Evolutionary conservation across 2,329 filamentous ascomycete species (phyloP), one percentile per base, ranked within the genome.

Genomic region (Neofusicoccum sp.): DNA sequence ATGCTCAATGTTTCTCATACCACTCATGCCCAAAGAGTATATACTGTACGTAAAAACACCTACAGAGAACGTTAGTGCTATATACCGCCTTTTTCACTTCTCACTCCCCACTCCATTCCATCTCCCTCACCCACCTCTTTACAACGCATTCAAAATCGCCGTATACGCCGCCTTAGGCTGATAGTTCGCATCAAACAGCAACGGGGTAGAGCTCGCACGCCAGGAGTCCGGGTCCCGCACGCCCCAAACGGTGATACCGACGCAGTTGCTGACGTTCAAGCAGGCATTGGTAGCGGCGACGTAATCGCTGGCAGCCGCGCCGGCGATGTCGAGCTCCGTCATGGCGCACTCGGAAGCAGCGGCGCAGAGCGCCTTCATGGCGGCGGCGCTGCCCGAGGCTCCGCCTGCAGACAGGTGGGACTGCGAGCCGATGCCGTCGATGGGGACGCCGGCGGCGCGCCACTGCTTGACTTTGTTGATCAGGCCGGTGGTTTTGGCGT

Each of bases 321-420:
- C 76, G 54, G 81, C 80, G 67, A 91, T 89, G 68, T 91, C 88
- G 24, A 89, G 79, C 75, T 89, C 86, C 1, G 86, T 89, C 51
- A 89, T 79, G 5, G 86, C 86, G 33, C 87, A 80, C 68, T 89
- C 85, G 16, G 78, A 71, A 12, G 79, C 81, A 5, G 80, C 76
- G 9, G 69, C 73, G 33, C 82, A 84, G 16, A 88, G 78, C 0
- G 76, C 75, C 66, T 80, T 75, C 61, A 89, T 76, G 20, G 84
- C 82, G 9, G 67, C 77, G 7, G 79, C 77, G 4, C 78, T 75
- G 28, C 75, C 78, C 47, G 69, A 74, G 60, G 81, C 80, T 16
- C 73, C 71, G 60, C 79, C 80, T 24, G 74, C 72, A 33, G 70
- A 70, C 26, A 87, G 73, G 69, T 88, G 85, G 36, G 78, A 74